A percentile compares a stretch with the other conserved stretches of the same genome.
phyloP scores from a whole-genome alignment of 352 stramenopile genomes.

The Phytopythium cucurbitacearum region DNA sequence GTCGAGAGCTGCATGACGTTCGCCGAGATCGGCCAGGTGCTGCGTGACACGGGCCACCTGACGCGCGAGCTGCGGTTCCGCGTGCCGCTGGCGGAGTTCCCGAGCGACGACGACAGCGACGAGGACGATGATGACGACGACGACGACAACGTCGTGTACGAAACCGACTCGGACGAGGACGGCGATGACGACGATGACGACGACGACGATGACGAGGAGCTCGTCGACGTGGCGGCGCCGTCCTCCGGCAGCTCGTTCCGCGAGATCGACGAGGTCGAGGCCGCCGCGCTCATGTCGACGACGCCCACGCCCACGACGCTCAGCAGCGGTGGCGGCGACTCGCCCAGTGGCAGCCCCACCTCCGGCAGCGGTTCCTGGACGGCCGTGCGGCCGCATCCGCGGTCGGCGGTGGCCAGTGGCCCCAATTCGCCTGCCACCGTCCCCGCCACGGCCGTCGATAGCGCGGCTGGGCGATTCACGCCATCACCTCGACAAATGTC shows the following conservation, averaged over 20 bases:
- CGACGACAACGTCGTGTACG: not conserved
- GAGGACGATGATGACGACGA: constrained; percentile 9
- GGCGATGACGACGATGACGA: constrained; percentile 7
- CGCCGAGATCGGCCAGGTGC: constrained; percentile 46
- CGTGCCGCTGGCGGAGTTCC: constrained; percentile 17
- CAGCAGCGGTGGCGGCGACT: no score
- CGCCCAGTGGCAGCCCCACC: constrained; percentile 1
- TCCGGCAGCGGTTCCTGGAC: not conserved
- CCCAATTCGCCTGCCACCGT: not conserved
- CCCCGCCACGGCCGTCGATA: not conserved
- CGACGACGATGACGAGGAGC: constrained; percentile 1
- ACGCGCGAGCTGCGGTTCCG: constrained; percentile 41
- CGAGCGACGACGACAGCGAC: constrained; percentile 7
- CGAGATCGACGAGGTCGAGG: no score
- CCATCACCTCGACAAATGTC: constrained; percentile 6
- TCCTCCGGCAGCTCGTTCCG: no score
- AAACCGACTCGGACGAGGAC: constrained; percentile 13
- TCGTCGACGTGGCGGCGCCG: no score
- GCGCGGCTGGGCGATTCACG: constrained; percentile 3
- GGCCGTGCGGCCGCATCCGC: not conserved
- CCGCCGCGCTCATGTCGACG: no score
- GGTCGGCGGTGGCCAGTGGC: no score
- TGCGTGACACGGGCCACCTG: constrained; percentile 54
- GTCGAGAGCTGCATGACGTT: constrained; percentile 35
- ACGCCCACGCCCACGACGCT: constrained; percentile 1